Percentiles rank a stretch among this genome's conserved stretches.
These are phyloP conservation scores for Apiotrichum gamsii DNA, from an alignment of 1,284 basidiomycete genomes.

Conservation along the genomic window DNA sequence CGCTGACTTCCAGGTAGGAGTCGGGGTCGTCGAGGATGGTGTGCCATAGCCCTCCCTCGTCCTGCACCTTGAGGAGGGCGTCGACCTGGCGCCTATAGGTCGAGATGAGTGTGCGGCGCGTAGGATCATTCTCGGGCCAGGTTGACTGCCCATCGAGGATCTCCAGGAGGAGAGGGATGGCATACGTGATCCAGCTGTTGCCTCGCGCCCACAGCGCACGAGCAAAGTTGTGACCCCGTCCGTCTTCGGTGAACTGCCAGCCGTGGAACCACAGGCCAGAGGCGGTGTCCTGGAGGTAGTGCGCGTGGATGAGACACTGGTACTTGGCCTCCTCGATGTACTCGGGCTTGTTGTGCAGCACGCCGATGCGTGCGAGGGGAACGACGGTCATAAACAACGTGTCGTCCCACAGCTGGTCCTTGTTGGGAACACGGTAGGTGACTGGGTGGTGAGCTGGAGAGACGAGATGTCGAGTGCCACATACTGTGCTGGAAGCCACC, in stretches of 20 bases:
- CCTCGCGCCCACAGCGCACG: slow-evolving; percentile 56
- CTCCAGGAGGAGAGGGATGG: slow-evolving; percentile 8
- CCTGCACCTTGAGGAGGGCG: slow-evolving; percentile 52
- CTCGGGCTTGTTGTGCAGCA: slow-evolving; percentile 53
- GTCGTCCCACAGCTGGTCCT: slow-evolving; percentile 55
- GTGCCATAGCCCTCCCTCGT: slow-evolving; percentile 55
- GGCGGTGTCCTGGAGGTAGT: slow-evolving; percentile 36
- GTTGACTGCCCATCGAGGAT: neutral
- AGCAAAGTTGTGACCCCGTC: slow-evolving; percentile 48
- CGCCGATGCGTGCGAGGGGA: slow-evolving; percentile 58
- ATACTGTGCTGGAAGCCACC: slow-evolving; percentile 55
- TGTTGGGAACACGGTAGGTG: slow-evolving; percentile 1
- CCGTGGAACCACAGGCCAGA: slow-evolving; percentile 48
- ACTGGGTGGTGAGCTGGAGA: slow-evolving; percentile 38
- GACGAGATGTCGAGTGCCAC: slow-evolving; percentile 41
- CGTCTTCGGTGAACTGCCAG: slow-evolving; percentile 34
- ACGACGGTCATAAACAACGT: slow-evolving; percentile 57
- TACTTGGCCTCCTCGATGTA: slow-evolving; percentile 61
- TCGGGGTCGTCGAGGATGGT: slow-evolving; percentile 55
- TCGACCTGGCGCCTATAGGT: slow-evolving; percentile 53
- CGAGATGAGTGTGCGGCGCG: slow-evolving; percentile 50
- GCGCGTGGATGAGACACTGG: slow-evolving; percentile 54
- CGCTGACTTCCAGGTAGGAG: slow-evolving; percentile 56
- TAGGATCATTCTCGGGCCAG: slow-evolving; percentile 40
- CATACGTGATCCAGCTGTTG: slow-evolving; percentile 51